Evolutionary conservation across 129 eudicot genomes (phyloP).

Genomic region (Helianthus tuberosus): DNA sequence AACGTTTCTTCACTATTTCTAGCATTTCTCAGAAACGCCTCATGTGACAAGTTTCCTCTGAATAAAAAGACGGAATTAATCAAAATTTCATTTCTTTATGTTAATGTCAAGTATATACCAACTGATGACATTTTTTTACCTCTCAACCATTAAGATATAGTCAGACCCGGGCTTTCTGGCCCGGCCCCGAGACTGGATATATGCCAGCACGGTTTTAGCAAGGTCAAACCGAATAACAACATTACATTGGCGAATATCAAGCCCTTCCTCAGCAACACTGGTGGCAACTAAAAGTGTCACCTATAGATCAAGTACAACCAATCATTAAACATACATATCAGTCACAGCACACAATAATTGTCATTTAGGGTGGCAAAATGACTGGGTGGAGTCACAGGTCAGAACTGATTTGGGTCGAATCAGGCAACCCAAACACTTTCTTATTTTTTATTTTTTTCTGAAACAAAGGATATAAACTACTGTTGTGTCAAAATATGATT

Average conservation of each 20-base stretch:
- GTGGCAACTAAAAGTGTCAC: constrained; percentile 97
- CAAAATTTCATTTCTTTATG: not conserved
- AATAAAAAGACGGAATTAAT: constrained; percentile 24
- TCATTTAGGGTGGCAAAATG: not conserved
- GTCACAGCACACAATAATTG: not conserved
- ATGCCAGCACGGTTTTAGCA: constrained; percentile 97
- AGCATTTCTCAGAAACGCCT: constrained; percentile 91
- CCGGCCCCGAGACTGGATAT: constrained; percentile 98
- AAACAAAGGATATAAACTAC: not conserved
- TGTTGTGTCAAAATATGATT: not conserved
- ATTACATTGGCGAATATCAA: constrained; percentile 98
- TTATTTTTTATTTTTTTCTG: not conserved
- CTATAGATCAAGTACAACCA: constrained; percentile 37
- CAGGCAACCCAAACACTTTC: not conserved
- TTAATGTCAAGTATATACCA: constrained; percentile 9
- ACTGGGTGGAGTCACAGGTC: not conserved
- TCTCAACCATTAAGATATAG: constrained; percentile 95
- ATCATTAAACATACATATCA: constrained; percentile 13
- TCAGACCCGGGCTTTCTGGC: constrained; percentile 99
- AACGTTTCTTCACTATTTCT: constrained; percentile 95
- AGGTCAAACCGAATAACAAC: constrained; percentile 99
- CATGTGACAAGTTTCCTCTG: constrained; percentile 90
- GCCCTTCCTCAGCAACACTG: constrained; percentile 99
- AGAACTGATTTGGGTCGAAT: not conserved
- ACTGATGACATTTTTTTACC: constrained; percentile 43